A percentile compares a stretch with the other conserved stretches of the same genome.
Evolutionary conservation across 2,329 filamentous ascomycete genomes (phyloP).

Genomic region (Alternaria arborescens): DNA sequence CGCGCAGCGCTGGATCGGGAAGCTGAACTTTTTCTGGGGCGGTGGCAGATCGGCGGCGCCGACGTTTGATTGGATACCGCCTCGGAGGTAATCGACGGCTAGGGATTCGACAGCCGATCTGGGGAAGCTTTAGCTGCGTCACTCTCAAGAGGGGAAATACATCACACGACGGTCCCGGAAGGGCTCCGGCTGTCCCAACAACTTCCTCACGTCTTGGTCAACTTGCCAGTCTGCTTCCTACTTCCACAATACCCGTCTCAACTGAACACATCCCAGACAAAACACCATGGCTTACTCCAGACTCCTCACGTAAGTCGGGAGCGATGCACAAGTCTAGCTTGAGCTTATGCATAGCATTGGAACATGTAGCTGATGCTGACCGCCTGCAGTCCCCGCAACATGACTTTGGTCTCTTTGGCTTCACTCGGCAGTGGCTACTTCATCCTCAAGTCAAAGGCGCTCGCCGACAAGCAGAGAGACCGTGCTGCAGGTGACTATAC

Average conservation of each 20-base stretch:
- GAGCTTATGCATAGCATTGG: slow-evolving; percentile 6
- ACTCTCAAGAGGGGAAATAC: slow-evolving; percentile 30
- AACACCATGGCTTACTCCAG: slow-evolving; percentile 41
- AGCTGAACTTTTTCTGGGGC: slow-evolving; percentile 30
- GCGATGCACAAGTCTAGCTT: background rate
- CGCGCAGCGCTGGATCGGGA: slow-evolving; percentile 20
- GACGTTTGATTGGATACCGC: slow-evolving; percentile 11
- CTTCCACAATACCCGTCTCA: background rate
- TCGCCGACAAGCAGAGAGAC: slow-evolving; percentile 41
- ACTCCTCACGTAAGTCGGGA: slow-evolving; percentile 41
- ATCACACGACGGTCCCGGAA: slow-evolving; percentile 31
- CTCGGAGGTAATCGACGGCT: slow-evolving; percentile 13
- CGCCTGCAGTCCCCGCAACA: slow-evolving; percentile 40
- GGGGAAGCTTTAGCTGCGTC: slow-evolving; percentile 26
- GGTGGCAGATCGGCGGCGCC: slow-evolving; percentile 17
- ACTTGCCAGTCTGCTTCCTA: background rate
- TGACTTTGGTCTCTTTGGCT: slow-evolving; percentile 41
- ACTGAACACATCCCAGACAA: background rate
- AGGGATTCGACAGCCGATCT: slow-evolving; percentile 20
- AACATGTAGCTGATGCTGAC: slow-evolving; percentile 24
- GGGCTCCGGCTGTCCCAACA: slow-evolving; percentile 8
- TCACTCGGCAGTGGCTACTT: slow-evolving; percentile 46
- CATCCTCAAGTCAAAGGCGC: slow-evolving; percentile 41
- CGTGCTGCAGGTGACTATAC: slow-evolving; percentile 45
- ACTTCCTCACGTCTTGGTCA: background rate